Base-by-base conservation (phyloP, 2,329 filamentous ascomycete genomes). In the Aspergillus fructus region DNA sequence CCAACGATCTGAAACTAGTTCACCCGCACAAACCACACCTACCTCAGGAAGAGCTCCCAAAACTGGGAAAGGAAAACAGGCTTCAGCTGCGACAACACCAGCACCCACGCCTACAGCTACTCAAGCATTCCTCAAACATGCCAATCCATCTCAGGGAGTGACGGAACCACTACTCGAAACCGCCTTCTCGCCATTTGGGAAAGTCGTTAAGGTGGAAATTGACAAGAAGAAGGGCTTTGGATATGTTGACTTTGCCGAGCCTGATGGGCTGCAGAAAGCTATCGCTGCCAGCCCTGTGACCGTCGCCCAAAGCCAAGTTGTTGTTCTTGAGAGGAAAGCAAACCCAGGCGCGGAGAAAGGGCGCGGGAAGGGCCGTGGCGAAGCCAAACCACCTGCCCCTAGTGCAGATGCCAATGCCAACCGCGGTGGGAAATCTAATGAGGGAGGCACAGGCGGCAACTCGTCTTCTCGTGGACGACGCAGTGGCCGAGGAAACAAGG, bases 161-260 rank as follows among this genome's bases (percentile, higher is more conserved):
- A 97, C 91, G 0, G 93, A 97, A 69, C 78, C 88, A 0, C 76
- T 92, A 0, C 84, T 97, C 2, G 87, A 89, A 66, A 83, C 89
- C 64, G 87, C 89, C 1, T 85, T 97, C 70, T 82, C 87, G 45
- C 74, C 78, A 0, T 96, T 91, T 65, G 93, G 93, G 2, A 74
- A 83, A 1, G 84, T 97, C 46, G 85, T 85, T 0, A 89, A 86
- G 63, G 90, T 96, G 17, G 93, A 97, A 66, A 93, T 97, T 53
- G 93, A 97, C 71, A 93, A 92, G 73, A 89, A 93, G 68, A 97
- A 97, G 73, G 92, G 92, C 0, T 96, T 96, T 67, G 93, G 92
- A 2, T 96, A 97, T 71, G 88, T 96, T 40, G 90, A 96, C 62
- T 97, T 97, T 76, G 83, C 84, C 9, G 87, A 91, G 21, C 82